Base-by-base conservation (phyloP, 345 rosid species). In the Passiflora organensis region DNA sequence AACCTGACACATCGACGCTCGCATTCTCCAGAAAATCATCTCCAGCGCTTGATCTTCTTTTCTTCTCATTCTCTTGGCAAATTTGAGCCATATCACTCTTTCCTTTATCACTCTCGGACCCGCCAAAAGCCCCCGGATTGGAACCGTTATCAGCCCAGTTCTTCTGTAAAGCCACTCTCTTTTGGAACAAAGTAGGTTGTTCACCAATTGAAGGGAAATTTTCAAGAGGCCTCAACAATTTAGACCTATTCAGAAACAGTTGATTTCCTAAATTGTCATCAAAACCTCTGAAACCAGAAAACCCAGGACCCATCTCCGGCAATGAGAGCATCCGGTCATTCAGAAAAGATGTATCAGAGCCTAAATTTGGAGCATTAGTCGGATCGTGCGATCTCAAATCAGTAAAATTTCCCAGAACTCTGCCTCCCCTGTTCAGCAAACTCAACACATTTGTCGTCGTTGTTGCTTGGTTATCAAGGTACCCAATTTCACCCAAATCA, bases 161-260 rank as follows among this genome's bases (percentile, higher is more conserved):
- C 70, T 81, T 80, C 65, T 79, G 76, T 58, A 73, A 61, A 58
- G 83, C 81, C 14, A 75, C 83, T 58, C 86, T 78, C 67, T 81
- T 81, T 53, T 78, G 83, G 56, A 81, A 81, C 55, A 81, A 66
- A 37, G 81, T 81, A 2, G 86, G 86, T 32, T 78, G 83, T 48
- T 78, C 79, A 52, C 86, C 86, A 22, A 52, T 68, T 62, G 81
- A 64, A 75, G 81, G 83, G 59, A 60, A 76, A 55, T 67, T 71
- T 32, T 65, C 71, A 55, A 65, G 75, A 13, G 86, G 86, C 66
- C 79, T 73, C 48, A 81, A 60, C 68, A 78, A 54, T 47, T 75
- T 81, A 46, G 86, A 73, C 79, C 81, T 75, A 52, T 73, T 81
- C 51, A 70, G 39, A 47, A 80, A 56, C 69, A 60, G 11, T 9